These are phyloP conservation scores for Eucalyptus curtisii DNA, from an alignment of 345 rosid genomes.

Conservation along the genomic window DNA sequence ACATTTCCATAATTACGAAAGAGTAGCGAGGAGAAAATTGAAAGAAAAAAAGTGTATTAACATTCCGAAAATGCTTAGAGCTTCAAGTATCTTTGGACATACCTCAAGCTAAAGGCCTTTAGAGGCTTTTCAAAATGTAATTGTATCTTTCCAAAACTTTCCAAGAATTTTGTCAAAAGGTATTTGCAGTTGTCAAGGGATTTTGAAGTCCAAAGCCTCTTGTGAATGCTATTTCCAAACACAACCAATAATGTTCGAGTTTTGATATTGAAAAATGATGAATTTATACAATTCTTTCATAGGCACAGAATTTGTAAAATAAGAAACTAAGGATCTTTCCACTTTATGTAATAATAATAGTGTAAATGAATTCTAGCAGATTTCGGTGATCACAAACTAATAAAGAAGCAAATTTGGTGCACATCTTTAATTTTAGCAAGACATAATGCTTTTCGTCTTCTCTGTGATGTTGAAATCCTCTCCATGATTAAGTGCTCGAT, in stretches of 20 bases:
- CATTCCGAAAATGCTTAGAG: not conserved
- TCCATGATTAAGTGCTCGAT: not conserved
- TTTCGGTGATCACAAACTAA: not conserved
- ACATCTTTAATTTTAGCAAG: not conserved
- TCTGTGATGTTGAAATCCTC: not conserved
- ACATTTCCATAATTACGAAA: not conserved
- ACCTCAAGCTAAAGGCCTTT: fast-evolving
- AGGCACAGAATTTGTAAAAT: not conserved
- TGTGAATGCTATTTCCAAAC: not conserved
- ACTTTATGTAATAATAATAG: not conserved
- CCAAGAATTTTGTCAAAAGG: too few species aligned
- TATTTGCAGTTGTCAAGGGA: not conserved
- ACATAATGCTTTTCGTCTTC: not conserved
- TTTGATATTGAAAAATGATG: not conserved
- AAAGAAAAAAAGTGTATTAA: too few species aligned
- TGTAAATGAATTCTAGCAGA: not conserved
- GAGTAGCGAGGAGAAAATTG: not conserved
- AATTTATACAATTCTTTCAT: not conserved
- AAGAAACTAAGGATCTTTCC: not conserved
- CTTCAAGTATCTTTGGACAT: not conserved
- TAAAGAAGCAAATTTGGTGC: not conserved
- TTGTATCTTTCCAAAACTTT: too few species aligned
- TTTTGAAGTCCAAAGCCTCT: not conserved
- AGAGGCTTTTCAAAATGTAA: not conserved
- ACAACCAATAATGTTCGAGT: not conserved